Evolutionary conservation across 345 rosid species (phyloP), one percentile per base, ranked within the genome.

Genomic region (Kandelia obovata): DNA sequence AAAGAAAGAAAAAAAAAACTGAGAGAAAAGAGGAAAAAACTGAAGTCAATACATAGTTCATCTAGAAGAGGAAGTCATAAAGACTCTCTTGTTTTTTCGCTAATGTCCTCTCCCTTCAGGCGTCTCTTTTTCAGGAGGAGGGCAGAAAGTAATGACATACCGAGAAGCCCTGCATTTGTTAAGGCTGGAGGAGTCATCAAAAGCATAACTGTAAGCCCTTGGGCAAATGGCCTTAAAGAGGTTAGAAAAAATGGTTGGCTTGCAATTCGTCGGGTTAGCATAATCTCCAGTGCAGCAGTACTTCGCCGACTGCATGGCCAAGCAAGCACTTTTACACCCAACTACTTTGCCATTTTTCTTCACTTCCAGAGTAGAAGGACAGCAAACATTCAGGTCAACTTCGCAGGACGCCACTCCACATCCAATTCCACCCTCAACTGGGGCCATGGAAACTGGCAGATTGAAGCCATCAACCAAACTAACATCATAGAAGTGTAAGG

Each of bases 211-310:
- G 49, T 92, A 92, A 19, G 97, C 96, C 71, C 82, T 95, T 0
- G 96, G 99, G 75, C 97, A 92, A 7, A 88, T 85, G 6, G 97
- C 99, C 83, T 92, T 95, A 72, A 95, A 95, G 16, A 92, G 83
- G 72, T 88, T 71, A 0, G 96, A 88, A 63, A 89, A 92, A 6
- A 92, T 74, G 0, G 99, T 88, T 2, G 99, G 97, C 74, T 89
- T 92, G 82, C 97, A 92, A 11, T 85, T 87, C 8, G 81, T 77
- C 0, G 93, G 99, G 53, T 85, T 86, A 5, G 84, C 78, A 61
- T 72, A 95, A 19, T 82, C 80, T 0, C 99, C 97, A 0, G 99
- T 92, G 71, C 99, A 95, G 73, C 99, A 95, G 62, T 89, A 90
- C 79, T 82, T 86, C 0, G 97, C 86, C 1, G 99, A 91, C 49